Evolutionary conservation across 352 stramenopile genomes (phyloP), one percentile per base, ranked within the genome.

Genomic region (Phytopythium vexans): DNA sequence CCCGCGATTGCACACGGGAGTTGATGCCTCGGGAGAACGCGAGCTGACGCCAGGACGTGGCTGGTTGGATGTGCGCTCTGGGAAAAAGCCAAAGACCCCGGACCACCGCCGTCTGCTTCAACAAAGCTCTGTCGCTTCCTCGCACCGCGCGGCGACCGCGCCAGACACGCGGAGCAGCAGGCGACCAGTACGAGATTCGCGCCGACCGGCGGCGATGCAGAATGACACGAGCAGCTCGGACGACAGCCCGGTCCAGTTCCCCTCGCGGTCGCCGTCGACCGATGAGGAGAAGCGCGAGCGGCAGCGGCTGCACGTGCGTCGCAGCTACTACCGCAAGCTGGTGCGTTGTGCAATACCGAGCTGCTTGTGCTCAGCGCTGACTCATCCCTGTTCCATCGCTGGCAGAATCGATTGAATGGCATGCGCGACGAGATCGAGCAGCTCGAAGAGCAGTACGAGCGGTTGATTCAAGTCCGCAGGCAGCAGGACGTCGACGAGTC

Each of bases 221-320:
- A 27, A 27, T 27, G 21, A 27, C 21, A 27, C 21, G 21, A 27
- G 21, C 21, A 27, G 21, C 21, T 27, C 21, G 21, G 21, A 27
- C 21, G 21, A 27, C 21, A 27, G 21, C 21, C 21, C 21, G 8
- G 11, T 49, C 43, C 21, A n/a, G 27, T 49, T 49, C 43, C 27
- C 43, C 15, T 33, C 41, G 14, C 32, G 15, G 5, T 21, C 15
- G 3, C 15, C 15, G 43, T 37, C 21, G 16, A 15, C 35, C 14
- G 61, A 61, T 3, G 60, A 64, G 16, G 46, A 44, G 21, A 74
- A 60, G 49, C 70, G 77, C 14, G 70, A 66, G 56, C 73, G 75
- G 4, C 76, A 89, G 61, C 74, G 76, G 10, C 64, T 80, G 61
- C 72, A 89, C 52, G 78, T 87, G 35, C 72, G 66, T 33, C 65